These are phyloP conservation scores for Orbilia ellipsospora DNA, from an alignment of 2,329 filamentous ascomycete species.

Conservation along the genomic window DNA sequence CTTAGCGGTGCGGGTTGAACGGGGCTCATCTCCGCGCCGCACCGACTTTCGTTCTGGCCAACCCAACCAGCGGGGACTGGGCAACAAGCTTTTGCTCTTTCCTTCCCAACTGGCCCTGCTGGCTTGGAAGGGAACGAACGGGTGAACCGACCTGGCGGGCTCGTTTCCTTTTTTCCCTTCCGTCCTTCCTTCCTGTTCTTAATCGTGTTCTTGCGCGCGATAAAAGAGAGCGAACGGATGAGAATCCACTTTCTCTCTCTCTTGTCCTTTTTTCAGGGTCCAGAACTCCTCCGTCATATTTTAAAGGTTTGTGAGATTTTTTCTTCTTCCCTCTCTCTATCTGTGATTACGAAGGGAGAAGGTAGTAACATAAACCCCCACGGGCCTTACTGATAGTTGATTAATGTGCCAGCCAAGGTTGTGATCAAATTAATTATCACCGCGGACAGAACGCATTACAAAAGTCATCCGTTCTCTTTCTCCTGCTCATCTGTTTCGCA, in stretches of 20 bases:
- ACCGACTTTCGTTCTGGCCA: not conserved
- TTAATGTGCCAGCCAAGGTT: no score
- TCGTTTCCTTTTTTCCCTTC: constrained; percentile 9
- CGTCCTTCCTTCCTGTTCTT: constrained; percentile 34
- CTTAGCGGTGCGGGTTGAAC: not conserved
- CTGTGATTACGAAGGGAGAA: no score
- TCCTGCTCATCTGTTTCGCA: no score
- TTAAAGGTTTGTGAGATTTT: not conserved
- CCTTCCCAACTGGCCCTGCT: constrained; percentile 19
- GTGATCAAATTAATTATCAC: no score
- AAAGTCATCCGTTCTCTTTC: no score
- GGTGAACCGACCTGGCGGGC: constrained; percentile 43
- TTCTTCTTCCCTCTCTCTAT: not conserved
- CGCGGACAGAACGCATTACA: no score
- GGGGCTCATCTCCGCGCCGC: not conserved
- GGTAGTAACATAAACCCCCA: no score
- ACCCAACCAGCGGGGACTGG: constrained; percentile 10
- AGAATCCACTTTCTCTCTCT: constrained; percentile 3
- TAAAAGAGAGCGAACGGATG: constrained; percentile 3
- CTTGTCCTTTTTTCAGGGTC: not conserved
- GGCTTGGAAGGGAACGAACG: constrained; percentile 6
- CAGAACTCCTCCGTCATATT: constrained; percentile 7
- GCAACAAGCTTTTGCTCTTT: not conserved
- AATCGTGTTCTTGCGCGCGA: not conserved
- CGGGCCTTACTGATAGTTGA: no score